phyloP scores from a whole-genome alignment of 2,329 filamentous ascomycete species.

The Annulohypoxylon truncatum region DNA sequence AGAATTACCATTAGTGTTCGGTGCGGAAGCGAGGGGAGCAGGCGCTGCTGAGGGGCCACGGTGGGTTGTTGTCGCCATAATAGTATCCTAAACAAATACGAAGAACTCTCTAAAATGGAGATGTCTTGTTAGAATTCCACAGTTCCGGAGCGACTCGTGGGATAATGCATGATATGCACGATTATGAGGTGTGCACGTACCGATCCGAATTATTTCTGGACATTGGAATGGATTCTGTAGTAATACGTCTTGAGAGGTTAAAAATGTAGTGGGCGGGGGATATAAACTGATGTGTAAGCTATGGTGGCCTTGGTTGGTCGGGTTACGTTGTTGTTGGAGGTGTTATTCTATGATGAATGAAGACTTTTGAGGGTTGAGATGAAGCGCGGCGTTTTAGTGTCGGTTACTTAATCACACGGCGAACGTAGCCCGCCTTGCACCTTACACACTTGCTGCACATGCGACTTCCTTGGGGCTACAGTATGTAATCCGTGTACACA shows the following conservation, averaged over 20 bases:
- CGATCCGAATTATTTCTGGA: slow-evolving; percentile 14
- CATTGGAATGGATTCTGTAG: slow-evolving; percentile 34
- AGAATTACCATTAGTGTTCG: slow-evolving; percentile 50
- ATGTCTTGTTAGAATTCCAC: slow-evolving; percentile 10
- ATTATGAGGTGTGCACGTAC: slow-evolving; percentile 22
- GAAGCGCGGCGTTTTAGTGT: slow-evolving; percentile 47
- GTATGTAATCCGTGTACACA: background rate
- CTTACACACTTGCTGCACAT: slow-evolving; percentile 24
- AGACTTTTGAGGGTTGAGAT: slow-evolving; percentile 48
- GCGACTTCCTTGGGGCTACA: slow-evolving; percentile 20
- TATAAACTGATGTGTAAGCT: background rate
- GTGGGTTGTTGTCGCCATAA: slow-evolving; percentile 55
- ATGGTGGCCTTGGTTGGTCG: slow-evolving; percentile 11
- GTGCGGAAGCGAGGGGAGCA: slow-evolving; percentile 47
- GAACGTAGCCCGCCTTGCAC: slow-evolving; percentile 19
- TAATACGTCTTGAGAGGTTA: slow-evolving; percentile 17
- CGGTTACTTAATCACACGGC: slow-evolving; percentile 44
- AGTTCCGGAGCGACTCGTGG: slow-evolving; percentile 14
- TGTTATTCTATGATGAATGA: slow-evolving; percentile 44
- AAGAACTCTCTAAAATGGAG: slow-evolving; percentile 17
- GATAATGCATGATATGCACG: background rate
- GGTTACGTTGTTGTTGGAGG: slow-evolving; percentile 18
- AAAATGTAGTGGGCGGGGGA: slow-evolving; percentile 4
- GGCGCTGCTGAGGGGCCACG: slow-evolving; percentile 50
- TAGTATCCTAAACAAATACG: slow-evolving; percentile 43